Percentiles rank a stretch among this genome's conserved stretches.
These are phyloP conservation scores for Sanghuangporus baumii DNA, from an alignment of 1,284 basidiomycete species.

Conservation along the genomic window DNA sequence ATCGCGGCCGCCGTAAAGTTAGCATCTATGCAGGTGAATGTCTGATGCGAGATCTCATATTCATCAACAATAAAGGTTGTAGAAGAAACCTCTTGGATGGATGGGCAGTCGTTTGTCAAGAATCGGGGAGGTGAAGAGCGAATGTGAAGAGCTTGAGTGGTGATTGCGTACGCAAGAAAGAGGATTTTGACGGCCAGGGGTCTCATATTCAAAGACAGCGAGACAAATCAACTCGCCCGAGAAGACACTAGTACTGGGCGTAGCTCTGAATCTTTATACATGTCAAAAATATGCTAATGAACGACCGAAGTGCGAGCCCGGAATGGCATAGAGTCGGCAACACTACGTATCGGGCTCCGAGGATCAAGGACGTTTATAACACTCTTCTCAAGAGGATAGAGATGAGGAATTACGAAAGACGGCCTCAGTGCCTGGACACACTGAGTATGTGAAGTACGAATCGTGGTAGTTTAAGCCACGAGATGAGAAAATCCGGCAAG, in stretches of 20 bases:
- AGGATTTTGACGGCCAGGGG: background rate
- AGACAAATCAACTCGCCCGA: background rate
- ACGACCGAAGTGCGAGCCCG: background rate
- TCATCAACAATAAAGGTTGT: background rate
- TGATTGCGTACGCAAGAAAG: background rate
- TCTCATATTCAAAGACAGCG: background rate
- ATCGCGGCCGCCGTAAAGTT: background rate
- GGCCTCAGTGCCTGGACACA: too few species aligned
- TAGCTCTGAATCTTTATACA: background rate
- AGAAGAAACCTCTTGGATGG: background rate
- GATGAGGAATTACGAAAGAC: background rate
- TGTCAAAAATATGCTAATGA: background rate
- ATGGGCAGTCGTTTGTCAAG: background rate
- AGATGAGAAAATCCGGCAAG: too few species aligned
- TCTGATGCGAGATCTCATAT: background rate
- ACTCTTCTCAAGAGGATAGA: background rate
- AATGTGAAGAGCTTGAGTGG: background rate
- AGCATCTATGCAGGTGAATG: background rate
- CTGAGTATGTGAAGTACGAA: too few species aligned
- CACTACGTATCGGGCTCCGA: background rate
- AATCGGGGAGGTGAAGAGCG: background rate
- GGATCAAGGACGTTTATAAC: background rate
- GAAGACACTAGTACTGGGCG: background rate
- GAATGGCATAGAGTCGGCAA: background rate
- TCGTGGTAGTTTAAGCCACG: too few species aligned